A percentile compares a stretch with the other conserved stretches of the same genome.
These are phyloP conservation scores for Erythrobasidium yunnanense DNA, from an alignment of 768 basidiomycete genomes.

Conservation along the genomic window DNA sequence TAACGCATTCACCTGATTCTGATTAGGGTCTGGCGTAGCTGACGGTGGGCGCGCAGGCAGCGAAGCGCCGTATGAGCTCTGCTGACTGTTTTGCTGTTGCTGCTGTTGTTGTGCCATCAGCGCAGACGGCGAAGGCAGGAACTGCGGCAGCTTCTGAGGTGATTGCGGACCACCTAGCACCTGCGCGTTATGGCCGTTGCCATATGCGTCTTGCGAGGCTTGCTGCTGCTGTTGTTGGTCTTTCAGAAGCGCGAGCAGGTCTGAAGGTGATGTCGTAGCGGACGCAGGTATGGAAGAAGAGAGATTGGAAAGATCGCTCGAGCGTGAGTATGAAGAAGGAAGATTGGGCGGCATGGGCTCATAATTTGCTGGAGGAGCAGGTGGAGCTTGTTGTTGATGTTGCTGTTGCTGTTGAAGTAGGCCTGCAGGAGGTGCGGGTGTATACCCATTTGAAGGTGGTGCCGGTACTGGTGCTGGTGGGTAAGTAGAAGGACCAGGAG, in stretches of 20 bases:
- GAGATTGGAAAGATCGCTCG: background rate
- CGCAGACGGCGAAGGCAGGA: background rate
- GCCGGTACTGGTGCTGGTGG: too few relatives aligned
- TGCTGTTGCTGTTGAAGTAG: too few relatives aligned
- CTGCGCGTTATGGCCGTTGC: background rate
- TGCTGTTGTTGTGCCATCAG: background rate
- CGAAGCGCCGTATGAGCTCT: background rate
- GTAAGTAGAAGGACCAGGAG: too few relatives aligned
- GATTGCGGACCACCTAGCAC: background rate
- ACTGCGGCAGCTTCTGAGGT: background rate
- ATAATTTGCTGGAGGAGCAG: background rate
- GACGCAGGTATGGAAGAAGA: background rate
- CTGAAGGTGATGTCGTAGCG: background rate
- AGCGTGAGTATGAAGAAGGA: background rate
- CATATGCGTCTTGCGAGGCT: too few relatives aligned
- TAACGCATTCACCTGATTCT: constrained; percentile 11
- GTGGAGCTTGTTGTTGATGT: background rate
- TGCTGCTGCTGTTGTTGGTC: background rate
- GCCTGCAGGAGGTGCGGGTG: too few relatives aligned
- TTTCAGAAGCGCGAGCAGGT: background rate
- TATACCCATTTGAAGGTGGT: too few relatives aligned
- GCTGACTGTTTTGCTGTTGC: too few relatives aligned
- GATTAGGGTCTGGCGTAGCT: background rate
- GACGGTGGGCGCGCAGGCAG: background rate
- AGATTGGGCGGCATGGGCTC: background rate